phyloP scores from a whole-genome alignment of 768 basidiomycete species.

The Amanita rubescens region DNA sequence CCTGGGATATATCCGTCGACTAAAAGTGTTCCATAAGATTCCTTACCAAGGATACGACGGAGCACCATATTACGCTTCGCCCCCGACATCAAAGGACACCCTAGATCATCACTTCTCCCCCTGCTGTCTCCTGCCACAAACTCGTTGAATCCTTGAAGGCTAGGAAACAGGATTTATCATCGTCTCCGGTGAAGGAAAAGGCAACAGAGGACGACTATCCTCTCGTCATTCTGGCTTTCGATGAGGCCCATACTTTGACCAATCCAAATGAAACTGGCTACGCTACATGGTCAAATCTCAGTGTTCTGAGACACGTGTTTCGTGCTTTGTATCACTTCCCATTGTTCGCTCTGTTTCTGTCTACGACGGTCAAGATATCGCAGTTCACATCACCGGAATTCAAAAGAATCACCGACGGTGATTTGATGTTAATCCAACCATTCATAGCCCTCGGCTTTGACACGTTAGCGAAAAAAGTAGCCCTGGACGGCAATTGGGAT shows the following conservation, averaged over 20 bases:
- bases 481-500: conserved; percentile 1
- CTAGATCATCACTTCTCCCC: background rate
- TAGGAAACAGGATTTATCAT: too few relatives aligned
- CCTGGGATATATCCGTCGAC: too few relatives aligned
- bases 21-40: too few relatives aligned
- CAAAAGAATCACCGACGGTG: background rate
- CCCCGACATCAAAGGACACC: too few relatives aligned
- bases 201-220: background rate
- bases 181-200: too few relatives aligned
- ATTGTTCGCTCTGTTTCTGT: background rate
- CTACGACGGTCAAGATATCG: background rate
- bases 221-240: too few relatives aligned
- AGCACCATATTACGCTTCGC: too few relatives aligned
- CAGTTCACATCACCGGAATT: background rate
- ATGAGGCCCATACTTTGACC: too few relatives aligned
- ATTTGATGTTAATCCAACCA: background rate
- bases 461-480: background rate
- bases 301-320: too few relatives aligned
- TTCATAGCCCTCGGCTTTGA: background rate
- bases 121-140: background rate
- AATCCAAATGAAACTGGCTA: background rate
- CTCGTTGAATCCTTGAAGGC: too few relatives aligned
- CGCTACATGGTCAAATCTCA: background rate
- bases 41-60: too few relatives aligned
- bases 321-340: too few relatives aligned